These are phyloP conservation scores for Aspergillus fructus DNA, from an alignment of 2,329 filamentous ascomycete genomes.

Conservation along the genomic window DNA sequence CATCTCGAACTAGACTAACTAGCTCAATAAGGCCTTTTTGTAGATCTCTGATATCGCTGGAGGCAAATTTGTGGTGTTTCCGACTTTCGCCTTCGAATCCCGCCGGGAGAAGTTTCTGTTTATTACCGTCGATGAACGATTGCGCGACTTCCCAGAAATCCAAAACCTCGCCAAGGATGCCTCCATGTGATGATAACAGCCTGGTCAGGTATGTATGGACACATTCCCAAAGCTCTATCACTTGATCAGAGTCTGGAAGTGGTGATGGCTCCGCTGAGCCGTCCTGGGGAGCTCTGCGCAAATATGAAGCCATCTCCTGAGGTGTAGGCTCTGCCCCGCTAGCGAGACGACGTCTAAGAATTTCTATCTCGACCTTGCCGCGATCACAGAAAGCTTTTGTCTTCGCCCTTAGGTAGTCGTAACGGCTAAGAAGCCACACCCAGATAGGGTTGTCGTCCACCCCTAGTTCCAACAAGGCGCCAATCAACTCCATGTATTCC, in stretches of 20 bases:
- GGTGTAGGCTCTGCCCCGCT: slow-evolving; percentile 69
- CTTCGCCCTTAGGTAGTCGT: slow-evolving; percentile 83
- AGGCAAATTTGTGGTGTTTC: slow-evolving; percentile 75
- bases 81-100: slow-evolving; percentile 81
- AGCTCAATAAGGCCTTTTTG: slow-evolving; percentile 78
- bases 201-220: slow-evolving; percentile 71
- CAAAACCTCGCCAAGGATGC: slow-evolving; percentile 82
- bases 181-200: slow-evolving; percentile 71
- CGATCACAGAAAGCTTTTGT: slow-evolving; percentile 78
- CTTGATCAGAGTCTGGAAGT: slow-evolving; percentile 73
- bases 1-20: slow-evolving; percentile 78
- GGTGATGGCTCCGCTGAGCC: slow-evolving; percentile 59
- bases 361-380: slow-evolving; percentile 89
- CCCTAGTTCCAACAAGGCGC: slow-evolving; percentile 84
- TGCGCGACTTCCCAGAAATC: slow-evolving; percentile 94
- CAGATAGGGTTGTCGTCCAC: slow-evolving; percentile 96
- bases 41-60: slow-evolving; percentile 68
- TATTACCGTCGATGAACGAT: slow-evolving; percentile 83
- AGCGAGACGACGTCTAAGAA: slow-evolving; percentile 77
- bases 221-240: slow-evolving; percentile 92
- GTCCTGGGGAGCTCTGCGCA: slow-evolving; percentile 71
- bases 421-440: slow-evolving; percentile 89
- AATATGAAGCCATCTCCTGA: slow-evolving; percentile 69
- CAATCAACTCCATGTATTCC: slow-evolving; percentile 90
- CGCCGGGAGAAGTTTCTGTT: slow-evolving; percentile 74